These are phyloP conservation scores for Samsoniella hepiali DNA, from an alignment of 2,329 filamentous ascomycete genomes.

Conservation along the genomic window DNA sequence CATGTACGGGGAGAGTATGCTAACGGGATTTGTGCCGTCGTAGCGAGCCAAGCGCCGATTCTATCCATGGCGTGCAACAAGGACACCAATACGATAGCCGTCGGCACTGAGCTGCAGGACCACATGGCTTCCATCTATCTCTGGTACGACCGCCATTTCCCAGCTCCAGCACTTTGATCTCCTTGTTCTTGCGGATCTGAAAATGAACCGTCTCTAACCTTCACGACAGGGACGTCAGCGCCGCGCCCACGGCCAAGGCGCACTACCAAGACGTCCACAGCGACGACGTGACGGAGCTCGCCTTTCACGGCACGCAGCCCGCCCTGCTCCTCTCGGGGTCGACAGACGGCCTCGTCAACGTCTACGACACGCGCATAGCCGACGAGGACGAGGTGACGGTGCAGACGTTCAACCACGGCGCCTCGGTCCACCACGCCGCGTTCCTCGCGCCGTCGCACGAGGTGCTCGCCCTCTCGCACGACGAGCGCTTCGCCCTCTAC, in stretches of 20 bases:
- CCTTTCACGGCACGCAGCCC: conserved; percentile 57
- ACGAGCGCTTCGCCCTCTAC: conserved; percentile 74
- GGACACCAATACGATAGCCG: conserved; percentile 58
- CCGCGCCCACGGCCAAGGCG: conserved; percentile 43
- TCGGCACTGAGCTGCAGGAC: conserved; percentile 69
- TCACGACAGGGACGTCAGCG: conserved; percentile 53
- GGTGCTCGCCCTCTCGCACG: conserved; percentile 71
- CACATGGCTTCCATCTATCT: conserved; percentile 59
- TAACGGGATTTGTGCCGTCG: conserved; percentile 20
- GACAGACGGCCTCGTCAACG: conserved; percentile 74
- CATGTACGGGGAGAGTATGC: not conserved
- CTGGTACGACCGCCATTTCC: conserved; percentile 45
- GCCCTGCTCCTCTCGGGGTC: conserved; percentile 70
- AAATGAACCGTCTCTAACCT: conserved; percentile 1
- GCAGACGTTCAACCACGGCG: conserved; percentile 74
- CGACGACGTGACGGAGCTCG: conserved; percentile 61
- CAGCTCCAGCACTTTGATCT: not conserved
- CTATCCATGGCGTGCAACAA: conserved; percentile 62
- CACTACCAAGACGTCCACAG: conserved; percentile 64
- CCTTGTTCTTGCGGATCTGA: too few relatives aligned
- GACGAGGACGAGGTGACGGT: conserved; percentile 76
- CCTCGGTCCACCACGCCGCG: conserved; percentile 70
- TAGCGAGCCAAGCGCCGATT: conserved; percentile 51
- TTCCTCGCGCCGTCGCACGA: conserved; percentile 60
- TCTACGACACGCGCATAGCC: conserved; percentile 66